These are phyloP conservation scores for Alternaria panax DNA, from an alignment of 2,329 filamentous ascomycete species.

Conservation along the genomic window DNA sequence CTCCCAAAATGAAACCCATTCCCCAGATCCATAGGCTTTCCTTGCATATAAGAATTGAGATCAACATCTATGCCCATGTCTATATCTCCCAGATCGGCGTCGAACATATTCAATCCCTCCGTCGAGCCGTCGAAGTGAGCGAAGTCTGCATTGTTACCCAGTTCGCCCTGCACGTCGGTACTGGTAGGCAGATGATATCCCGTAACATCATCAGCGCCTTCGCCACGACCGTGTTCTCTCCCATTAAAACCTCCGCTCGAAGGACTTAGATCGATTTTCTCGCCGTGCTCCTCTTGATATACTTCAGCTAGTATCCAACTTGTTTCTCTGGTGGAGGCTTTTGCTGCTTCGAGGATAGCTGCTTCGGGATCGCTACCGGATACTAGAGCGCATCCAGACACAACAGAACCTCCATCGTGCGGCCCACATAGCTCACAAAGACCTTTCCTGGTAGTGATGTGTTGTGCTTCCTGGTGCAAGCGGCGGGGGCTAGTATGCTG, in stretches of 20 bases:
- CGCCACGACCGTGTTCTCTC: constrained; percentile 21
- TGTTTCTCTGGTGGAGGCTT: constrained; percentile 18
- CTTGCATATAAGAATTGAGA: constrained; percentile 13
- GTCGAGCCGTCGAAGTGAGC: background rate
- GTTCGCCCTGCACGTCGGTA: background rate
- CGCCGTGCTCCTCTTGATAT: constrained; percentile 29
- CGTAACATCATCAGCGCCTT: constrained; percentile 11
- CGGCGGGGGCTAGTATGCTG: background rate
- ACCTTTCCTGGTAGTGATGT: background rate
- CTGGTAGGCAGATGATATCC: background rate
- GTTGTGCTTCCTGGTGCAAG: background rate
- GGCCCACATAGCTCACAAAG: background rate
- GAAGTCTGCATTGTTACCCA: background rate
- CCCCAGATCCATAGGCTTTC: background rate
- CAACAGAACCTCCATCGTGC: background rate
- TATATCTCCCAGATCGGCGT: background rate
- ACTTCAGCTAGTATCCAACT: constrained; percentile 24
- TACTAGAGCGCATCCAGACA: constrained; percentile 16
- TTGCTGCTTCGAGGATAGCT: constrained; percentile 31
- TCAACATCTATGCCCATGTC: constrained; percentile 5
- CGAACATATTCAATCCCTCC: constrained; percentile 6
- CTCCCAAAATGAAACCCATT: constrained; percentile 11
- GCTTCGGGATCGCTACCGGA: constrained; percentile 22
- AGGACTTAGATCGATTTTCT: constrained; percentile 27
- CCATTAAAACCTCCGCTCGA: constrained; percentile 2